Evolutionary conservation across 2,329 filamentous ascomycete species (phyloP).

Genomic region (Leptographium flavum): DNA sequence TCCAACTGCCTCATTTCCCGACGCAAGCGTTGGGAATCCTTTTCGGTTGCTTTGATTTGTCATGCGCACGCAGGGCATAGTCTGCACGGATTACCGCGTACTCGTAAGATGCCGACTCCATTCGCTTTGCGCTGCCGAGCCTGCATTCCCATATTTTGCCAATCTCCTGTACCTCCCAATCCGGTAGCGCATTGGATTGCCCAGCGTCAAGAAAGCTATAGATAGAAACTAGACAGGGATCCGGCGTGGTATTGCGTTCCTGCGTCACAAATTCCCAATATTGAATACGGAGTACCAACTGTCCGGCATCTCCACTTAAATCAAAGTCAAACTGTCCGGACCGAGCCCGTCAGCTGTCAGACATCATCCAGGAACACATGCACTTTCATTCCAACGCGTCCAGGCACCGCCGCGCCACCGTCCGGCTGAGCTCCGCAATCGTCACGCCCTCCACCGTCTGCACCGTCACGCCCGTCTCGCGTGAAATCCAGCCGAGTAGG

Average conservation of each 20-base stretch:
- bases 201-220: background rate
- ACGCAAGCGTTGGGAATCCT: too few relatives aligned
- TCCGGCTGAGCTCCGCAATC: slow-evolving; percentile 8
- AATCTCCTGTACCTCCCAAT: background rate
- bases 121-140: background rate
- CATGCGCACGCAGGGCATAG: too few relatives aligned
- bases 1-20: background rate
- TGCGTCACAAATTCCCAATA: too few relatives aligned
- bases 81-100: background rate
- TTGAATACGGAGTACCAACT: too few relatives aligned
- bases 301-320: too few relatives aligned
- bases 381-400: background rate
- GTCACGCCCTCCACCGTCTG: slow-evolving; percentile 11
- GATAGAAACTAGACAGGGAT: background rate
- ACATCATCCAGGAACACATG: background rate
- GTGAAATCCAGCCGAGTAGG: slow-evolving; percentile 11
- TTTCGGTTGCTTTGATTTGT: too few relatives aligned
- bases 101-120: background rate
- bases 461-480: slow-evolving; percentile 11
- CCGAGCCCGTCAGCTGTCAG: too few relatives aligned
- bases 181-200: background rate
- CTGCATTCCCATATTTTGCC: background rate
- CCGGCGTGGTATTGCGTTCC: too few relatives aligned
- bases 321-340: too few relatives aligned
- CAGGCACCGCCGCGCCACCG: slow-evolving; percentile 4